These are phyloP conservation scores for Radiomyces spectabilis DNA, from an alignment of 192 early-diverging fungal genomes.

Conservation along the genomic window DNA sequence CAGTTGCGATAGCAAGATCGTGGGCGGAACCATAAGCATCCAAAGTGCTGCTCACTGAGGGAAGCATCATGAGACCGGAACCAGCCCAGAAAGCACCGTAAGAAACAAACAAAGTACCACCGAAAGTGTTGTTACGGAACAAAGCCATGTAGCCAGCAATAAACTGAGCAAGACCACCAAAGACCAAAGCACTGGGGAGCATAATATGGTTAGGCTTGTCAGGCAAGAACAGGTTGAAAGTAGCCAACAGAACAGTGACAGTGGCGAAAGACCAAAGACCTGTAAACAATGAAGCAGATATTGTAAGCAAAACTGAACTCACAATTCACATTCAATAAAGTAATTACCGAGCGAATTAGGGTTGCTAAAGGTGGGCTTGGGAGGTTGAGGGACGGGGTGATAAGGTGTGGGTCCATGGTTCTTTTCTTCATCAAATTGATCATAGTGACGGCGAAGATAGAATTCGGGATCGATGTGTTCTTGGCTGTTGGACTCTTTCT, in stretches of 20 bases:
- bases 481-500: neutral
- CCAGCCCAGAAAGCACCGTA: slow-evolving; percentile 28
- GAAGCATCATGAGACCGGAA: slow-evolving; percentile 19
- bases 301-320: neutral
- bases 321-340: neutral
- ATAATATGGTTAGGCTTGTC: slow-evolving; percentile 8
- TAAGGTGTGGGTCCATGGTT: too few species aligned
- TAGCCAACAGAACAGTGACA: slow-evolving; percentile 9
- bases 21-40: neutral
- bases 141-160: slow-evolving; percentile 2
- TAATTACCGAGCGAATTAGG: neutral
- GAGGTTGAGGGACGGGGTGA: neutral
- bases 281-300: neutral
- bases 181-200: slow-evolving; percentile 13
- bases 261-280: slow-evolving; percentile 17
- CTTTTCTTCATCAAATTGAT: neutral
- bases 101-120: slow-evolving; percentile 16
- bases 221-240: slow-evolving; percentile 15
- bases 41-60: neutral
- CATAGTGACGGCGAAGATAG: neutral
- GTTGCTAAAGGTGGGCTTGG: slow-evolving; percentile 2
- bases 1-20: neutral
- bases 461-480: neutral
- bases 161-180: slow-evolving; percentile 25
- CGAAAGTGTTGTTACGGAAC: slow-evolving; percentile 5